phyloP scores from a whole-genome alignment of 495 filamentous ascomycete genomes.

The Thozetella sp. region DNA sequence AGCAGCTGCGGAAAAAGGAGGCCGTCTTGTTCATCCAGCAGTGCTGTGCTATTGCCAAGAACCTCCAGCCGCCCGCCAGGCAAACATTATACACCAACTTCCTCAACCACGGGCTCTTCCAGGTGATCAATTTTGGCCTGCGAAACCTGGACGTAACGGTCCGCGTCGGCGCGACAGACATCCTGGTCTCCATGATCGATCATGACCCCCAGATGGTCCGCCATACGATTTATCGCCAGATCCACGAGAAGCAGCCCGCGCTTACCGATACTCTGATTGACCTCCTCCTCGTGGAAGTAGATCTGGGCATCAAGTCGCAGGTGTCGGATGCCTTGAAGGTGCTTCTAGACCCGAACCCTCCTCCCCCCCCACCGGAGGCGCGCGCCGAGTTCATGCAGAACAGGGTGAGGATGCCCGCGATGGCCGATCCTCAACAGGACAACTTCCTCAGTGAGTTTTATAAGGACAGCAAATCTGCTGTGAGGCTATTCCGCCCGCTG shows the following conservation, averaged over 20 bases:
- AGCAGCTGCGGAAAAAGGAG: slow-evolving; percentile 81
- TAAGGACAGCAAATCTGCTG: slow-evolving; percentile 72
- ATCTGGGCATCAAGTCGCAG: slow-evolving; percentile 94
- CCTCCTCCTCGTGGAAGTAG: slow-evolving; percentile 84
- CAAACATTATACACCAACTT: slow-evolving; percentile 86
- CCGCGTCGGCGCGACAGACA: slow-evolving; percentile 90
- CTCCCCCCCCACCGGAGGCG: slow-evolving; percentile 53
- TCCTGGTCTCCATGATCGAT: slow-evolving; percentile 91
- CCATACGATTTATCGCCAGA: slow-evolving; percentile 85
- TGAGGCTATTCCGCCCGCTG: slow-evolving; percentile 83
- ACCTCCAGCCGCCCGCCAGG: slow-evolving; percentile 79
- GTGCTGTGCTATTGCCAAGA: slow-evolving; percentile 93
- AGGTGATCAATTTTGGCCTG: slow-evolving; percentile 89
- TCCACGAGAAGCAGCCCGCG: slow-evolving; percentile 82
- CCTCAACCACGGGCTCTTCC: slow-evolving; percentile 82
- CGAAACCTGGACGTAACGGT: slow-evolving; percentile 81
- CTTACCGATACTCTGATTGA: slow-evolving; percentile 95
- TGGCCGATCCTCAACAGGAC: slow-evolving; percentile 76
- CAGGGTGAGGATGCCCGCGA: slow-evolving; percentile 52
- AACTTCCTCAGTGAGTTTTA: slow-evolving; percentile 86
- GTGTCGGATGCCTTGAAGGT: slow-evolving; percentile 96
- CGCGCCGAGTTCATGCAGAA: slow-evolving; percentile 66
- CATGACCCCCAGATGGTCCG: slow-evolving; percentile 95
- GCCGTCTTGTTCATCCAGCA: slow-evolving; percentile 96
- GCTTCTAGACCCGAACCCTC: slow-evolving; percentile 79